Evolutionary conservation across 257 asterid genomes (phyloP).

Genomic region (Nicotiana undulata): DNA sequence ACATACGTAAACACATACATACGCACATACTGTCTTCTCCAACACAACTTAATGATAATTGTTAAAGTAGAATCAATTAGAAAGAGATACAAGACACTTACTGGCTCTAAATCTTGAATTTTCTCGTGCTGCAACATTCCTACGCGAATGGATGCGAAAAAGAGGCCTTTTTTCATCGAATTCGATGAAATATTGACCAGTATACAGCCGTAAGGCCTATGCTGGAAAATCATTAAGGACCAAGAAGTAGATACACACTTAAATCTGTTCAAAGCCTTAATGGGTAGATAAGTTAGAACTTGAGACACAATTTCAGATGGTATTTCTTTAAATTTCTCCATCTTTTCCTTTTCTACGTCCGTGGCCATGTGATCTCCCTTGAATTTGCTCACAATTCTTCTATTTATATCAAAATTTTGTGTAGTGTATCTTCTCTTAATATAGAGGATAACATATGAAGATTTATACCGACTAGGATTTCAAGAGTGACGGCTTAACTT

Average conservation of each 20-base stretch:
- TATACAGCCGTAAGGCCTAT: not conserved
- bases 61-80: not conserved
- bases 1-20: too few relatives aligned
- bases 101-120: not conserved
- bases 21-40: too few relatives aligned
- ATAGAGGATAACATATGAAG: not conserved
- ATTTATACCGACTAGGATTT: not conserved
- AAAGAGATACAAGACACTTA: not conserved
- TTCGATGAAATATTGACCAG: not conserved
- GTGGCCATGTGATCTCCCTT: too few relatives aligned
- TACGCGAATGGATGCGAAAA: not conserved
- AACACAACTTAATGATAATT: too few relatives aligned
- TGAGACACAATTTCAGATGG: not conserved
- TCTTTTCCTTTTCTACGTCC: not conserved
- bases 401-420: not conserved
- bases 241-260: not conserved
- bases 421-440: not conserved
- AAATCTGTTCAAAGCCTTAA: not conserved
- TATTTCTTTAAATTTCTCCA: not conserved
- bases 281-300: not conserved
- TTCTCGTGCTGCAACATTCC: not conserved
- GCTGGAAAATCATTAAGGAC: not conserved
- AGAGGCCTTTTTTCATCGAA: not conserved
- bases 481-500: not conserved
- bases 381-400: too few relatives aligned